Evolutionary conservation across 106 monocot species (phyloP), one percentile per base, ranked within the genome.

Genomic region (Alisma plantagoaquatica): DNA sequence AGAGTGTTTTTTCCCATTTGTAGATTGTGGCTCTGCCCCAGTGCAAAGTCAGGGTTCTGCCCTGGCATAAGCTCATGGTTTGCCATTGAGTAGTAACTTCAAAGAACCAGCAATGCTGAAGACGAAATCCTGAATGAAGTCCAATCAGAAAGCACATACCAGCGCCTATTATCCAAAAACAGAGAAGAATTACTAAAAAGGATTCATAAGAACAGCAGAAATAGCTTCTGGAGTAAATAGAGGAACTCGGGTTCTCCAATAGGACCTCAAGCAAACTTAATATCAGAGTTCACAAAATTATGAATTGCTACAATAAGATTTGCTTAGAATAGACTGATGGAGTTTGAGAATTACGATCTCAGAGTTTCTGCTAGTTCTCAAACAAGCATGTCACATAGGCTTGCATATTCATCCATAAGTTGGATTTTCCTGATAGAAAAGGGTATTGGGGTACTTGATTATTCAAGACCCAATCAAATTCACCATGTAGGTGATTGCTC

Each of bases 61-160:
- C 91, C 92, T 0, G 81, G 77, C 17, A 75, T 75, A 23, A 87
- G 44, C 11, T 94, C 88, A 47, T 94, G 94, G 59, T 78, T 94
- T 1, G 83, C 87, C 94, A 94, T 94, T 15, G 27, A 23, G 16
- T 31, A 35, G 31, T 38, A 22, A 12, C 26, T n/a, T 35, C 27
- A 43, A 58, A 26, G 53, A 51, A 27, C 12, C 29, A 30, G 14
- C 30, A 45, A 12, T 30, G 33, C 10, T 30, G 45, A 26, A 26
- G 42, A 31, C 48, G 51, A 32, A 58, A 57, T 23, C 29, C 46
- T 59, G 55, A 41, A 25, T 4, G 10, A 12, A 4, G 3, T 28
- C 20, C 30, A 21, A 31, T 51, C 31, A 57, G 9, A 14, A 65
- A 12, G 16, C 18, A 9, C 30, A 46, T 18, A 1, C 23, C 27